These are phyloP conservation scores for Fraxinus angustifolia DNA, from an alignment of 305 asterid species.

Conservation along the genomic window DNA sequence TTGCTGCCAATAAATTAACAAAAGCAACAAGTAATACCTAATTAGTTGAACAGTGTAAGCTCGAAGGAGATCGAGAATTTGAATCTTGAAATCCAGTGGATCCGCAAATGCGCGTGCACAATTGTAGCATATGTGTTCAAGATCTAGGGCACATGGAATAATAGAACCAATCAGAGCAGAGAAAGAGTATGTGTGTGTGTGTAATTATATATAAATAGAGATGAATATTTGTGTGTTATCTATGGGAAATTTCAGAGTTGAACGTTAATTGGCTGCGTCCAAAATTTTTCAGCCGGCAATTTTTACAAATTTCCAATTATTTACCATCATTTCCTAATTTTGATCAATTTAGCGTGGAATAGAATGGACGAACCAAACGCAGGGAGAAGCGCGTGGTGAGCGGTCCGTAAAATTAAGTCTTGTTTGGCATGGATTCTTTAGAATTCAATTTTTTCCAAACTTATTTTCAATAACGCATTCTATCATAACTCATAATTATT, in stretches of 20 bases:
- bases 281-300: constrained; percentile 35
- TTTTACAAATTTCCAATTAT: neutral
- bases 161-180: constrained; percentile 30
- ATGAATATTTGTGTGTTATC: neutral
- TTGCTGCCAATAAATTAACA: neutral
- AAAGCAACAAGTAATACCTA: constrained; percentile 26
- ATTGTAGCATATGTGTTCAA: constrained; percentile 25
- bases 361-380: neutral
- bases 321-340: neutral
- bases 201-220: neutral
- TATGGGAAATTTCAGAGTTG: constrained; percentile 5
- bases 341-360: constrained; percentile 8
- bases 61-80: constrained; percentile 35
- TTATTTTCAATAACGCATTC: neutral
- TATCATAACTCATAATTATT: neutral
- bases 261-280: constrained; percentile 7
- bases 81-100: constrained; percentile 25
- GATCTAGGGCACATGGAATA: constrained; percentile 48
- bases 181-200: constrained; percentile 4
- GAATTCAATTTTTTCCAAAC: no score
- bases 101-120: constrained; percentile 15
- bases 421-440: neutral
- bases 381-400: neutral
- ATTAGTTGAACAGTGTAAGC: constrained; percentile 17
- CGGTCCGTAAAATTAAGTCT: neutral